These are phyloP conservation scores for Golubevia pallescens DNA, from an alignment of 1,284 basidiomycete genomes.

Conservation along the genomic window DNA sequence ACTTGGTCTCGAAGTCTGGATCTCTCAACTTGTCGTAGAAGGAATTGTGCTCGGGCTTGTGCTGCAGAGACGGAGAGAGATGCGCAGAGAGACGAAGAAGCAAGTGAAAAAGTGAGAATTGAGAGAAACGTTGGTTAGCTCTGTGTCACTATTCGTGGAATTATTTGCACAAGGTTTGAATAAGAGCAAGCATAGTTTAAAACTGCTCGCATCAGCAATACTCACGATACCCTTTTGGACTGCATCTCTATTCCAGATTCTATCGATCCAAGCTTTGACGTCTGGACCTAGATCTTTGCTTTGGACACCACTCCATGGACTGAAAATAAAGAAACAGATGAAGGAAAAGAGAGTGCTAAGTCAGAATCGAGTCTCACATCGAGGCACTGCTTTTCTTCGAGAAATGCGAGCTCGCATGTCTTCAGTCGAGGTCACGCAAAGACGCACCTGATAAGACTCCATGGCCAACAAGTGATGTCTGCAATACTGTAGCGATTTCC, in stretches of 20 bases:
- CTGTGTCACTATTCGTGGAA: too few relatives aligned
- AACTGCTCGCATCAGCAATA: too few relatives aligned
- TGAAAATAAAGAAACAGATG: too few relatives aligned
- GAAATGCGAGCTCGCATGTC: background rate
- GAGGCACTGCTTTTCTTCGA: background rate
- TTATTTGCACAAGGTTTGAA: too few relatives aligned
- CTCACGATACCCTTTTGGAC: conserved; percentile 27
- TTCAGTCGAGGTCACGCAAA: conserved; percentile 14
- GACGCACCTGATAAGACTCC: conserved; percentile 9
- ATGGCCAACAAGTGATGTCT: conserved; percentile 17
- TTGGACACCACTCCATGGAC: conserved; percentile 5
- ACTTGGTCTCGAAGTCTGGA: conserved; percentile 18
- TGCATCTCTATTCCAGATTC: conserved; percentile 23
- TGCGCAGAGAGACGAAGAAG: too few relatives aligned
- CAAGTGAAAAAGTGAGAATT: too few relatives aligned
- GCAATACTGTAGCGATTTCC: conserved; percentile 17
- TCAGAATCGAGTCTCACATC: background rate
- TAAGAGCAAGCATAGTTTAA: too few relatives aligned
- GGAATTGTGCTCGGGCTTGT: conserved; percentile 15
- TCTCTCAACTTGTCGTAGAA: conserved; percentile 15
- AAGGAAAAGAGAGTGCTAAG: background rate
- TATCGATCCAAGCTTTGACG: conserved; percentile 25
- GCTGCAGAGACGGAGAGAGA: conserved; percentile 7
- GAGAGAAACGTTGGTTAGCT: too few relatives aligned
- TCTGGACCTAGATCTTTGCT: conserved; percentile 9